A percentile compares a stretch with the other conserved stretches of the same genome.
Conservation (phyloP, 106 monocot genomes). For the Dioscorea alata region DNA sequence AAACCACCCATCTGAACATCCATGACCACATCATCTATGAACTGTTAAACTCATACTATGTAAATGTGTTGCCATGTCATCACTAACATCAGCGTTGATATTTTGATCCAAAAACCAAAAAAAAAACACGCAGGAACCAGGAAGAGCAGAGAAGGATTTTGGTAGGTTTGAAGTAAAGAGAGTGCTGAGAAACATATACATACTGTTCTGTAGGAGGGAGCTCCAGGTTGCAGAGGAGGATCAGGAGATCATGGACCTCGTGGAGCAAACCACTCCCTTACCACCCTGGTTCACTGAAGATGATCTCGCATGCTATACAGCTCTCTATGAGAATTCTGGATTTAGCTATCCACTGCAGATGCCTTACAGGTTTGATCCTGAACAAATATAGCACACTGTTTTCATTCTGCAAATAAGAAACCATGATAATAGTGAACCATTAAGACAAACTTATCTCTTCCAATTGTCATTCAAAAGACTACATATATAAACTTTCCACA, state of each 20-base stretch:
- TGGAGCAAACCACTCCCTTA: conserved; percentile 26
- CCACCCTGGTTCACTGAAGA: conserved; percentile 33
- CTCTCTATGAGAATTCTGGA: conserved; percentile 24
- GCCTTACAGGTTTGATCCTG: conserved; percentile 15
- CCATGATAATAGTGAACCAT: too few relatives aligned
- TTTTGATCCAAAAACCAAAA: not conserved
- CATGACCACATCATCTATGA: too few relatives aligned
- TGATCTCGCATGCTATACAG: conserved; percentile 22
- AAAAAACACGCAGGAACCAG: conserved; percentile 10
- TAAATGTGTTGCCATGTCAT: too few relatives aligned
- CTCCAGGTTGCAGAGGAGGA: conserved; percentile 20
- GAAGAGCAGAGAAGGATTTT: conserved; percentile 29
- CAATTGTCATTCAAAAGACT: too few relatives aligned
- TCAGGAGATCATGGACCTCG: conserved; percentile 42
- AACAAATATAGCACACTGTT: not conserved
- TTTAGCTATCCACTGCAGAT: conserved; percentile 26
- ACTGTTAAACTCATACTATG: not conserved
- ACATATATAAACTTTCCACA: too few relatives aligned
- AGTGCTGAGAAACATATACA: conserved; percentile 32
- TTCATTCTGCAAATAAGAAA: too few relatives aligned
- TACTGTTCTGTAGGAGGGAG: conserved; percentile 28
- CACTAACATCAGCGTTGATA: not conserved
- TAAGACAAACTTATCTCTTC: too few relatives aligned
- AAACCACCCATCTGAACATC: too few relatives aligned
- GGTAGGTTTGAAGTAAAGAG: conserved; percentile 21